A percentile compares a stretch with the other conserved stretches of the same genome.
phyloP scores from a whole-genome alignment of 2,329 filamentous ascomycete genomes.

The Verticillium tricorpus region DNA sequence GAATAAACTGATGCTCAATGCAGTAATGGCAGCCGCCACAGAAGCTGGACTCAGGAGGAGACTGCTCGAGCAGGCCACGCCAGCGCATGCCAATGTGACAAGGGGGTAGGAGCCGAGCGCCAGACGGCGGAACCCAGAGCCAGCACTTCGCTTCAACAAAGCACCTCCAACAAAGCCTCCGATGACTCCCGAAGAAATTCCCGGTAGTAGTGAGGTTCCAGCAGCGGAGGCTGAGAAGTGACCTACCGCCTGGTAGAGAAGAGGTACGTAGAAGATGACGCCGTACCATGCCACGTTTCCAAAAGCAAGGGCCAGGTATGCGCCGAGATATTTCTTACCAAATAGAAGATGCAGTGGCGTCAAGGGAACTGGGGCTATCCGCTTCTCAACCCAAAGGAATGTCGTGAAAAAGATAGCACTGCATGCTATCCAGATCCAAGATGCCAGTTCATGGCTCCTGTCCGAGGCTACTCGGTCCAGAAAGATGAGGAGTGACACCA shows the following conservation, averaged over 20 bases:
- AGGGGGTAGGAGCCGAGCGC: not conserved
- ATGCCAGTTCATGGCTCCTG: not conserved
- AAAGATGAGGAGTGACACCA: not conserved
- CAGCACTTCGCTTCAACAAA: not conserved
- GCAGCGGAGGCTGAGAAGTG: not conserved
- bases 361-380: not conserved
- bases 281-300: not conserved
- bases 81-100: not conserved
- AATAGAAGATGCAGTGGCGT: not conserved
- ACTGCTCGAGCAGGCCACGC: constrained; percentile 45
- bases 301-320: not conserved
- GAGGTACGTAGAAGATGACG: not conserved
- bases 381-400: not conserved
- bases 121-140: not conserved
- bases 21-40: constrained; percentile 21
- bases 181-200: not conserved
- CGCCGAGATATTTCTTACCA: not conserved
- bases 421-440: not conserved
- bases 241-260: not conserved
- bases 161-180: not conserved
- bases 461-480: not conserved
- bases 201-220: not conserved
- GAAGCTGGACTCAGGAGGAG: constrained; percentile 51
- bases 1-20: not conserved
- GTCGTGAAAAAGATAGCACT: not conserved